phyloP scores from a whole-genome alignment of 805 yeast genomes.

The Ogataea trehaloabstinens region DNA sequence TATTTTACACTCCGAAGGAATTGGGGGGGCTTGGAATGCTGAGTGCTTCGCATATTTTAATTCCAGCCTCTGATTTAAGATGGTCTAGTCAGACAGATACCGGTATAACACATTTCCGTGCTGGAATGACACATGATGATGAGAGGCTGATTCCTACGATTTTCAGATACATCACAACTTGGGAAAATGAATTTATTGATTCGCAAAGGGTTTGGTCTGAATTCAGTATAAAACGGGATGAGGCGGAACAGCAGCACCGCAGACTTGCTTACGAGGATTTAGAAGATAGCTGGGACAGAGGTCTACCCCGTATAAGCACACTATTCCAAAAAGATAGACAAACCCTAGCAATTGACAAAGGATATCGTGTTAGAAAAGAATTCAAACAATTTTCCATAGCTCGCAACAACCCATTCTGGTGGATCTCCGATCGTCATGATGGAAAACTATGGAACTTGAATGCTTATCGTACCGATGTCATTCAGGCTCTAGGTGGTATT shows the following conservation, averaged over 20 bases:
- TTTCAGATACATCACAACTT: slow-evolving; percentile 86
- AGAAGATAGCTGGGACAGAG: slow-evolving; percentile 95
- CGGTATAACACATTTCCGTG: slow-evolving; percentile 89
- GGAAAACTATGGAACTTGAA: slow-evolving; percentile 94
- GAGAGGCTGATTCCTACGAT: slow-evolving; percentile 86
- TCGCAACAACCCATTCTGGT: slow-evolving; percentile 89
- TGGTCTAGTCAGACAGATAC: slow-evolving; percentile 95
- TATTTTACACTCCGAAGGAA: slow-evolving; percentile 95
- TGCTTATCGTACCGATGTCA: slow-evolving; percentile 91
- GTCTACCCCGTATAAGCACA: slow-evolving; percentile 93
- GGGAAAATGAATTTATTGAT: slow-evolving; percentile 95
- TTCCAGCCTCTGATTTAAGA: slow-evolving; percentile 87
- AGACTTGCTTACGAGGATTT: slow-evolving; percentile 88
- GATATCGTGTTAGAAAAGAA: slow-evolving; percentile 79
- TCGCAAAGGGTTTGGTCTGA: slow-evolving; percentile 98
- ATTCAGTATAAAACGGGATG: slow-evolving; percentile 84
- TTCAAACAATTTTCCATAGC: slow-evolving; percentile 72
- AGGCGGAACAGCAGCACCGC: slow-evolving; percentile 81
- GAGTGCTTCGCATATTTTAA: slow-evolving; percentile 92
- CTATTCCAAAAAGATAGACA: slow-evolving; percentile 93
- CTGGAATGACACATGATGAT: slow-evolving; percentile 86
- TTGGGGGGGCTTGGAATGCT: slow-evolving; percentile 97
- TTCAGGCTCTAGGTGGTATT: slow-evolving; percentile 95
- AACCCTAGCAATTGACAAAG: slow-evolving; percentile 91
- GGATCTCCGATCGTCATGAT: slow-evolving; percentile 92